A percentile compares a stretch with the other conserved stretches of the same genome.
These are phyloP conservation scores for Arthrinium puccinioides DNA, from an alignment of 2,329 filamentous ascomycete genomes.

Conservation along the genomic window DNA sequence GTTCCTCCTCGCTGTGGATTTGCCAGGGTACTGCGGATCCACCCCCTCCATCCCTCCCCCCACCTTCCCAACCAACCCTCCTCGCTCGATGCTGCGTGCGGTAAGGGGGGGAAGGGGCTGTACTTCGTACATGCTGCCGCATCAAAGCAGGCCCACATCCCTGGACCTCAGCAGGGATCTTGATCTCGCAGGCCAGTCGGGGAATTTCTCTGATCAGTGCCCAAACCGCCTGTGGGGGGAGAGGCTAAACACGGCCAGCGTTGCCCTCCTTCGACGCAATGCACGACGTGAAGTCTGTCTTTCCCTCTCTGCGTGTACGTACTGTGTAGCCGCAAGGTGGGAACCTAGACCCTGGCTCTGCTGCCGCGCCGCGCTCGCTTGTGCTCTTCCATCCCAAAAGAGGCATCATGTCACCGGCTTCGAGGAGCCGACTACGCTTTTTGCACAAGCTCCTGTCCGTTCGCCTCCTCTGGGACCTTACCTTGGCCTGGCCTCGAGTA, in stretches of 20 bases:
- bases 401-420: conserved; percentile 18
- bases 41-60: too few species aligned
- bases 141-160: conserved; percentile 16
- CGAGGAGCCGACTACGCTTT: too few species aligned
- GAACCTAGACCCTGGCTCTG: conserved; percentile 17
- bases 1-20: too few species aligned
- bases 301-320: conserved; percentile 4
- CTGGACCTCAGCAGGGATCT: conserved; percentile 9
- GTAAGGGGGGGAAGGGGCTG: too few species aligned
- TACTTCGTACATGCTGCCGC: conserved; percentile 14
- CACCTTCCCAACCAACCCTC: too few species aligned
- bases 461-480: conserved; percentile 10
- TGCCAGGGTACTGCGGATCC: too few species aligned
- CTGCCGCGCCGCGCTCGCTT: conserved; percentile 11
- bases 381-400: conserved; percentile 7
- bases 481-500: conserved; percentile 12
- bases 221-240: conserved; percentile 25
- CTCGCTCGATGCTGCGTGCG: too few species aligned
- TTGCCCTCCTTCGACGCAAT: conserved; percentile 22
- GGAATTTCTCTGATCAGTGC: conserved; percentile 16
- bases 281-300: conserved; percentile 23
- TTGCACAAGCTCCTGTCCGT: conserved; percentile 10
- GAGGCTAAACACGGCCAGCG: conserved; percentile 25
- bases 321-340: conserved; percentile 22
- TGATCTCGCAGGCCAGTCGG: conserved; percentile 11